Evolutionary conservation across 768 basidiomycete species (phyloP).

Genomic region (Crucibulum laeve): DNA sequence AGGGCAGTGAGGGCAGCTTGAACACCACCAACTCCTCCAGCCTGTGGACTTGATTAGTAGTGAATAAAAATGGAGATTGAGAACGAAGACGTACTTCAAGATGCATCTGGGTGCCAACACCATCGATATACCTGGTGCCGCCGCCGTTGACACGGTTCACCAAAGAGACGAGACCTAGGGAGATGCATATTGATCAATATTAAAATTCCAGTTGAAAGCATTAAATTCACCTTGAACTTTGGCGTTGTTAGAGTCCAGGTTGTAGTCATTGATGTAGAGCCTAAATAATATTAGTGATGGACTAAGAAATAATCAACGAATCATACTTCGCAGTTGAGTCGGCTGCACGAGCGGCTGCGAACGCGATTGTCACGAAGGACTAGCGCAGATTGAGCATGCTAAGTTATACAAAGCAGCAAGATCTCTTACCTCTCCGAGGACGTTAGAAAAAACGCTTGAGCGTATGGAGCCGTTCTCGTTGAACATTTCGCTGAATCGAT

Average conservation of each 20-base stretch:
- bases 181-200: not conserved
- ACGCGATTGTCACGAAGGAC: constrained; percentile 37
- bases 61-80: not conserved
- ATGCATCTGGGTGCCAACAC: constrained; percentile 42
- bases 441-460: constrained; percentile 33
- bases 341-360: constrained; percentile 36
- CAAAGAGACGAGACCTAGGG: constrained; percentile 26
- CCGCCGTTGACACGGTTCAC: constrained; percentile 32
- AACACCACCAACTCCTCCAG: constrained; percentile 33
- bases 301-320: not conserved
- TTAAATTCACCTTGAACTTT: constrained; percentile 26
- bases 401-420: not conserved
- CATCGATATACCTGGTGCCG: constrained; percentile 36
- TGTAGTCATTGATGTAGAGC: constrained; percentile 21
- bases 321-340: constrained; percentile 33
- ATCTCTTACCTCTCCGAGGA: constrained; percentile 27
- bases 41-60: constrained; percentile 12
- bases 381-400: too few relatives aligned
- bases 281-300: constrained; percentile 7
- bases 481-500: constrained; percentile 28
- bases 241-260: constrained; percentile 39
- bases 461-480: constrained; percentile 37
- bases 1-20: constrained; percentile 34
- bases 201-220: not conserved
- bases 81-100: constrained; percentile 18